Evolutionary conservation across 2,329 filamentous ascomycete genomes (phyloP).

Genomic region (Paraconiothyrium brasiliense): DNA sequence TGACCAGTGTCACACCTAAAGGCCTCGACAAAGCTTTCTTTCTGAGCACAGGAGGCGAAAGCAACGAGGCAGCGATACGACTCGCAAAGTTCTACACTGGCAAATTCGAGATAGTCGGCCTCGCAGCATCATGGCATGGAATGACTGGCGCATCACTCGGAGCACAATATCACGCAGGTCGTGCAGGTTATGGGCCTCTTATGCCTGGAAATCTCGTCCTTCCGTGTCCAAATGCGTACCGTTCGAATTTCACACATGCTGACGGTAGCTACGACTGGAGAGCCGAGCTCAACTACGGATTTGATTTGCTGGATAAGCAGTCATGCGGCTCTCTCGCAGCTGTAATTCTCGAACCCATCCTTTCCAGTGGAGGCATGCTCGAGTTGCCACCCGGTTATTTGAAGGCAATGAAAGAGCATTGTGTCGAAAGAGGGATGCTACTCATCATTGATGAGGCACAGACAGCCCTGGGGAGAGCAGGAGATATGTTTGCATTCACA

Average conservation of each 20-base stretch:
- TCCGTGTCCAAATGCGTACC: slow-evolving; percentile 69
- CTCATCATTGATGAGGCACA: slow-evolving; percentile 52
- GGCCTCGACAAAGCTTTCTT: slow-evolving; percentile 48
- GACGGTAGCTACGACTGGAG: slow-evolving; percentile 73
- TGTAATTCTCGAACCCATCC: slow-evolving; percentile 69
- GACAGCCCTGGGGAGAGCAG: slow-evolving; percentile 47
- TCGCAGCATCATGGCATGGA: slow-evolving; percentile 69
- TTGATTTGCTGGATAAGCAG: slow-evolving; percentile 67
- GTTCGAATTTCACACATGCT: slow-evolving; percentile 66
- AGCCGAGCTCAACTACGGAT: slow-evolving; percentile 70
- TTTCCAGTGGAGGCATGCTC: slow-evolving; percentile 68
- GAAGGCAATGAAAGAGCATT: slow-evolving; percentile 60
- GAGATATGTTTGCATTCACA: slow-evolving; percentile 66
- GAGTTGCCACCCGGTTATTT: slow-evolving; percentile 68
- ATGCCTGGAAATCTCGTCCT: slow-evolving; percentile 67
- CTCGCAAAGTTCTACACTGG: slow-evolving; percentile 71
- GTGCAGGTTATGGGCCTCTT: slow-evolving; percentile 56
- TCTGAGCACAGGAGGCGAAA: slow-evolving; percentile 46
- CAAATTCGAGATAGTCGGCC: slow-evolving; percentile 71
- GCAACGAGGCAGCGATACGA: slow-evolving; percentile 69
- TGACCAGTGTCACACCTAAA: slow-evolving; percentile 35
- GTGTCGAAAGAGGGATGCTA: slow-evolving; percentile 44
- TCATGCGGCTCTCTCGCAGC: slow-evolving; percentile 70
- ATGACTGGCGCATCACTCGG: slow-evolving; percentile 64
- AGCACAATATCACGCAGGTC: slow-evolving; percentile 64